A percentile compares a stretch with the other conserved stretches of the same genome.
These are phyloP conservation scores for Chalaropsis ovoidea DNA, from an alignment of 2,329 filamentous ascomycete genomes.

Conservation along the genomic window DNA sequence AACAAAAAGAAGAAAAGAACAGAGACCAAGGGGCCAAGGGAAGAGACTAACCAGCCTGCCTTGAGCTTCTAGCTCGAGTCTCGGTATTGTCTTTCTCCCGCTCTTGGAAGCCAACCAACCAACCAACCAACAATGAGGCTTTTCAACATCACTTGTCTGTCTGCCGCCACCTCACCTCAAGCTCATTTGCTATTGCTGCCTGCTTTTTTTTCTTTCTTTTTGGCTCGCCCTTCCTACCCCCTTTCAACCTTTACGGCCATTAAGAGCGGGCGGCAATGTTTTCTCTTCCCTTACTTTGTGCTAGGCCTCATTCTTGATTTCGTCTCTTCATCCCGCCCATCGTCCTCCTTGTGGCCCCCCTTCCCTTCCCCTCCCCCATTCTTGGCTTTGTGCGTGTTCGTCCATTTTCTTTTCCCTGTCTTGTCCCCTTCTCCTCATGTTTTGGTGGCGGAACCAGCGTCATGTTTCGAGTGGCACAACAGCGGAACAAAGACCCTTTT, in stretches of 20 bases:
- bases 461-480: constrained; percentile 11
- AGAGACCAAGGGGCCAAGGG: background rate
- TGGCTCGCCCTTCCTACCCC: background rate
- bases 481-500: constrained; percentile 14
- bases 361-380: background rate
- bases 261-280: background rate
- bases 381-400: background rate
- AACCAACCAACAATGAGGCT: background rate
- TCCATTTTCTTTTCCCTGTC: background rate
- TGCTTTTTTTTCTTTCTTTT: too few relatives aligned
- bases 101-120: background rate
- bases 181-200: background rate
- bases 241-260: constrained; percentile 1
- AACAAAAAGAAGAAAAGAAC: background rate
- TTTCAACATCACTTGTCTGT: background rate
- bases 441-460: constrained; percentile 1
- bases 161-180: background rate
- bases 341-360: background rate
- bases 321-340: background rate
- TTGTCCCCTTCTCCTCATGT: background rate
- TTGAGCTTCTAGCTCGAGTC: background rate
- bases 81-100: background rate
- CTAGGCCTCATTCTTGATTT: constrained; percentile 11
- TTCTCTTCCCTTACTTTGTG: background rate
- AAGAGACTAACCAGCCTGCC: background rate